Conservation (phyloP, 257 asterid species). For the Eustoma russellianum region DNA sequence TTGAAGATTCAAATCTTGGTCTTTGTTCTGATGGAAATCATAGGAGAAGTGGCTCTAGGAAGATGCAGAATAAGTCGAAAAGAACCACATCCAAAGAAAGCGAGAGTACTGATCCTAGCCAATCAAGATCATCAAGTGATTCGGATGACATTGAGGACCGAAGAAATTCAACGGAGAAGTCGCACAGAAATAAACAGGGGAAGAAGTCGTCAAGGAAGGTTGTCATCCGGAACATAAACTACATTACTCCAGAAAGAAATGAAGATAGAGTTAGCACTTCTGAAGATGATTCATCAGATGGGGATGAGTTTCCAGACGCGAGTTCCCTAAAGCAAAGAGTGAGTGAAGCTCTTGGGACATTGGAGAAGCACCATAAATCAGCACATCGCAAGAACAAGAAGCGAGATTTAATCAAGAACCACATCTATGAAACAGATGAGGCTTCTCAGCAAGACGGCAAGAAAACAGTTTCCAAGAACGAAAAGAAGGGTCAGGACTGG, state of each 20-base stretch:
- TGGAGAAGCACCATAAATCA: conserved; percentile 38
- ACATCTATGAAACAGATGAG: conserved; percentile 13
- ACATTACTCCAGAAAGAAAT: conserved; percentile 45
- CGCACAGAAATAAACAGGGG: conserved; percentile 33
- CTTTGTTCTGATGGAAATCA: conserved; percentile 17
- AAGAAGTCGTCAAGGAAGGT: conserved; percentile 54
- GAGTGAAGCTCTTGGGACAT: conserved; percentile 51
- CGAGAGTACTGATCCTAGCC: conserved; percentile 19
- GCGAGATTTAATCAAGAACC: conserved; percentile 31
- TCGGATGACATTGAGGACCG: conserved; percentile 35
- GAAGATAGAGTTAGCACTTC: conserved; percentile 32
- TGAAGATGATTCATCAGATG: conserved; percentile 34
- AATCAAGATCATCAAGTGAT: conserved; percentile 36
- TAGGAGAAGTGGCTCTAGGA: conserved; percentile 22
- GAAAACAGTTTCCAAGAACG: conserved; percentile 16
- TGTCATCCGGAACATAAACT: conserved; percentile 76
- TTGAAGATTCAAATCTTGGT: conserved; percentile 31
- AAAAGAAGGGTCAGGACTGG: conserved; percentile 48
- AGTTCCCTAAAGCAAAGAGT: conserved; percentile 45
- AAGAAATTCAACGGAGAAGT: conserved; percentile 23
- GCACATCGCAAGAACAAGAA: conserved; percentile 26
- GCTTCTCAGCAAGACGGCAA: conserved; percentile 17
- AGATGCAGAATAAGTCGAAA: conserved; percentile 28
- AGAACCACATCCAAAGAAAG: conserved; percentile 15
- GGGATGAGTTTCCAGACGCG: conserved; percentile 36